A percentile compares a stretch with the other conserved stretches of the same genome.
Evolutionary conservation across 768 basidiomycete genomes (phyloP).

Genomic region (Boletus barrowsii): DNA sequence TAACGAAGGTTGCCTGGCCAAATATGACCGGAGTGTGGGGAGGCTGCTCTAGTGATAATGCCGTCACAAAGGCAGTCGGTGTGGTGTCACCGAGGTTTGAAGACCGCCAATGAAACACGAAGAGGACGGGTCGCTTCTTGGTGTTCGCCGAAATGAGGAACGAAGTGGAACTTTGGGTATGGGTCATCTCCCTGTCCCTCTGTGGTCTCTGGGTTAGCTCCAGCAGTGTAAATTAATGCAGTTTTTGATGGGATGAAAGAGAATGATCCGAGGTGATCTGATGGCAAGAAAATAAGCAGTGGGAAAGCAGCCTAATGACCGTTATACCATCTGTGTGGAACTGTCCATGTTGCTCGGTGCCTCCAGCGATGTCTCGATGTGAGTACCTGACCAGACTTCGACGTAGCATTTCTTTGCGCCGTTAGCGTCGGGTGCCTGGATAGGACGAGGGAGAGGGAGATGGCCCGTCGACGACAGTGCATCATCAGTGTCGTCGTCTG

Average conservation of each 20-base stretch:
- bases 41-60: conserved; percentile 12
- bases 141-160: conserved; percentile 65
- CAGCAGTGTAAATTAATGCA: conserved; percentile 59
- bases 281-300: neutral
- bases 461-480: too few relatives aligned
- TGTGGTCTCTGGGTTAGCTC: conserved; percentile 36
- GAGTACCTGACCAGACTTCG: conserved; percentile 54
- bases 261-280: conserved; percentile 52
- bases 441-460: too few relatives aligned
- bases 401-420: conserved; percentile 46
- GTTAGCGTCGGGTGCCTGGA: conserved; percentile 21
- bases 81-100: neutral
- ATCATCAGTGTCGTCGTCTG: too few relatives aligned
- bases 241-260: conserved; percentile 53
- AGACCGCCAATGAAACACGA: conserved; percentile 49
- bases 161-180: conserved; percentile 48
- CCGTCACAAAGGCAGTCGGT: conserved; percentile 7
- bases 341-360: conserved; percentile 53
- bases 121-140: conserved; percentile 51
- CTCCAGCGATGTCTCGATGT: conserved; percentile 46
- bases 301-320: neutral
- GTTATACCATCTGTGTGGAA: conserved; percentile 60
- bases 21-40: conserved; percentile 35
- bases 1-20: conserved; percentile 55
- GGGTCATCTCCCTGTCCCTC: conserved; percentile 24